Conservation (phyloP, 768 basidiomycete species). For the Calocera viscosa region DNA sequence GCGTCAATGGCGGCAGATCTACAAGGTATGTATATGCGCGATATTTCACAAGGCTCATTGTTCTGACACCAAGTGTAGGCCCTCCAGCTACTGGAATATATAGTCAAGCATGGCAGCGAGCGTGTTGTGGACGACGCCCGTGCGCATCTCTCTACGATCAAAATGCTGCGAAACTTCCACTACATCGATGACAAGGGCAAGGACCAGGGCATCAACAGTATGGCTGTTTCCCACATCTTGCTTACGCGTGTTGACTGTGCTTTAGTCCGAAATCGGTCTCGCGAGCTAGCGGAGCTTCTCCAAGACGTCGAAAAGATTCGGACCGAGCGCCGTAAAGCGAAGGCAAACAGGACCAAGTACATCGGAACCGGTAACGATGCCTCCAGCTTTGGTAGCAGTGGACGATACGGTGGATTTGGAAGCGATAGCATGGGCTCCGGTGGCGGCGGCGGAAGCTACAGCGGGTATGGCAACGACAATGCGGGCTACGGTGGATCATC, state of each 20-base stretch:
- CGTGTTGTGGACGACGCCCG: slow-evolving; percentile 96
- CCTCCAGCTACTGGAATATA: slow-evolving; percentile 84
- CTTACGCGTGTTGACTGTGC: background rate
- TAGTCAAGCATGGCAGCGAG: slow-evolving; percentile 93
- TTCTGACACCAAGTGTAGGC: slow-evolving; percentile 38
- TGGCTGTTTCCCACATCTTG: slow-evolving; percentile 12
- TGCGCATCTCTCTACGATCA: slow-evolving; percentile 85
- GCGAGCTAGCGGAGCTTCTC: slow-evolving; percentile 84
- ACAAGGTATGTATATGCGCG: slow-evolving; percentile 51
- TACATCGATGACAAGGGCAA: slow-evolving; percentile 98
- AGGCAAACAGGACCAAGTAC: slow-evolving; percentile 81
- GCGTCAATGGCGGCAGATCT: slow-evolving; percentile 95
- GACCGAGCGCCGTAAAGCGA: slow-evolving; percentile 80
- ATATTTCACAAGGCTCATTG: slow-evolving; percentile 51
- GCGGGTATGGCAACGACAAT: slow-evolving; percentile 20
- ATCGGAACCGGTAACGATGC: slow-evolving; percentile 75
- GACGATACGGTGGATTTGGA: slow-evolving; percentile 58
- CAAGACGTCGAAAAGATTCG: slow-evolving; percentile 86
- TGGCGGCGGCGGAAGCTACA: slow-evolving; percentile 14
- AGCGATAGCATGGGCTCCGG: slow-evolving; percentile 35
- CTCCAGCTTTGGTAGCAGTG: slow-evolving; percentile 47
- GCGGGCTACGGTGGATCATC: slow-evolving; percentile 9
- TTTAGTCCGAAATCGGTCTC: slow-evolving; percentile 84
- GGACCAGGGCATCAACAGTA: slow-evolving; percentile 94
- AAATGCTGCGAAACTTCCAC: slow-evolving; percentile 96